Evolutionary conservation across 768 basidiomycete genomes (phyloP).

Genomic region (Vishniacozyma victoriae): DNA sequence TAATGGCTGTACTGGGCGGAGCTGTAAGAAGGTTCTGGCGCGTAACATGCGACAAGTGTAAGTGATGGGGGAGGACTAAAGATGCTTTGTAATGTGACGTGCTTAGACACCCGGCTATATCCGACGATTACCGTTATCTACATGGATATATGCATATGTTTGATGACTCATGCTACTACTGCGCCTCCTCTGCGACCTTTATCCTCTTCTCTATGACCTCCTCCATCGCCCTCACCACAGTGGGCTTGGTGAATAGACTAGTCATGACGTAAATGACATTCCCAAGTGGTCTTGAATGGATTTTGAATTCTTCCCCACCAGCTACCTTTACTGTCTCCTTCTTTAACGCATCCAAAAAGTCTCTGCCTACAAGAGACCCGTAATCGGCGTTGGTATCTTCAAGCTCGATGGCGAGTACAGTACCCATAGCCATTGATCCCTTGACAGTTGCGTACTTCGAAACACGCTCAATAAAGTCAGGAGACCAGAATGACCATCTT

Average conservation of each 20-base stretch:
- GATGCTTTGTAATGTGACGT: too few species aligned
- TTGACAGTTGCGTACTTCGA: constrained; percentile 58
- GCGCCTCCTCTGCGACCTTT: neutral
- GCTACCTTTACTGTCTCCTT: constrained; percentile 19
- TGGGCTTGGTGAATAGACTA: constrained; percentile 34
- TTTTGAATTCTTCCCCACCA: constrained; percentile 53
- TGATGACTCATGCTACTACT: too few species aligned
- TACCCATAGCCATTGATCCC: constrained; percentile 80
- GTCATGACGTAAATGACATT: constrained; percentile 52
- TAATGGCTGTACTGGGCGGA: too few species aligned
- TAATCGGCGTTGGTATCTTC: constrained; percentile 54
- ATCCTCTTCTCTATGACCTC: constrained; percentile 54
- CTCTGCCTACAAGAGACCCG: constrained; percentile 60
- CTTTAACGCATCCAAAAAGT: constrained; percentile 56
- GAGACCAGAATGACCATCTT: constrained; percentile 87
- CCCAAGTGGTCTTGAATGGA: constrained; percentile 84
- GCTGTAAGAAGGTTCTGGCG: too few species aligned
- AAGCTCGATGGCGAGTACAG: constrained; percentile 73
- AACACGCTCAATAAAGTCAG: constrained; percentile 60
- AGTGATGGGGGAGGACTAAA: too few species aligned
- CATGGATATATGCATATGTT: too few species aligned
- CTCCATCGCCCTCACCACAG: constrained; percentile 48
- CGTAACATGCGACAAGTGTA: too few species aligned
- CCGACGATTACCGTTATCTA: too few species aligned
- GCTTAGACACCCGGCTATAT: too few species aligned